A percentile compares a stretch with the other conserved stretches of the same genome.
phyloP scores from a whole-genome alignment of 2,329 filamentous ascomycete genomes.

The Pseudomassariella vexata region DNA sequence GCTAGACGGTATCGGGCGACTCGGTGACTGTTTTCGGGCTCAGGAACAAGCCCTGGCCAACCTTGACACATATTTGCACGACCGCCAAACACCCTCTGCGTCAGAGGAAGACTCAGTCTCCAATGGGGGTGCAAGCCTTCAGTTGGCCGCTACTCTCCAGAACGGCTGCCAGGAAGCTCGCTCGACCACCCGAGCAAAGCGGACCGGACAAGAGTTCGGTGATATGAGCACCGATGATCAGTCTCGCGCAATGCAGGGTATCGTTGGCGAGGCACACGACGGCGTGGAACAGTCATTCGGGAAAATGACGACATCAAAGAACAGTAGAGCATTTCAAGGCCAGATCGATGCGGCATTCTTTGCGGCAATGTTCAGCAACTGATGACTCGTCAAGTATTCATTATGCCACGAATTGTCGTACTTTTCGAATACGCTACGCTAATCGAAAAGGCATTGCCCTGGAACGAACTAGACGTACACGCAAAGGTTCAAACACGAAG shows the following conservation, averaged over 20 bases:
- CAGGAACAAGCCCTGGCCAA: conserved; percentile 9
- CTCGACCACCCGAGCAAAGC: conserved; percentile 6
- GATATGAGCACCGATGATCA: conserved; percentile 9
- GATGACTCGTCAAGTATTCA: no score
- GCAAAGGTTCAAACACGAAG: no score
- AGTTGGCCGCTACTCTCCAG: conserved; percentile 6
- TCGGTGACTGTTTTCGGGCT: conserved; percentile 7
- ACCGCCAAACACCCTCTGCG: conserved; percentile 6
- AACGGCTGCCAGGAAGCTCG: conserved; percentile 8
- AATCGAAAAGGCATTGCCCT: no score
- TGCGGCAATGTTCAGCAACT: conserved; percentile 8
- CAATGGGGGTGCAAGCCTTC: no score
- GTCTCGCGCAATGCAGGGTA: conserved; percentile 10
- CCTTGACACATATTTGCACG: conserved; percentile 5
- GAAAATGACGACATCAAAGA: conserved; percentile 1
- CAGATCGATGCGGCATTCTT: conserved; percentile 11
- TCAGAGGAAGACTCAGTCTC: conserved; percentile 6
- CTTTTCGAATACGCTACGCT: no score
- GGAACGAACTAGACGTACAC: no score
- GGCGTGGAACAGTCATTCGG: conserved; percentile 9
- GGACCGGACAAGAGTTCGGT: conserved; percentile 9
- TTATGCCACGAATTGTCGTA: no score
- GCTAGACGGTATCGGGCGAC: conserved; percentile 8
- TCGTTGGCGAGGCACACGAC: conserved; percentile 9
- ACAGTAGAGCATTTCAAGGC: conserved; percentile 11